Evolutionary conservation across 768 basidiomycete genomes (phyloP), one percentile per base, ranked within the genome.

Genomic region (Tulasnella sp.): DNA sequence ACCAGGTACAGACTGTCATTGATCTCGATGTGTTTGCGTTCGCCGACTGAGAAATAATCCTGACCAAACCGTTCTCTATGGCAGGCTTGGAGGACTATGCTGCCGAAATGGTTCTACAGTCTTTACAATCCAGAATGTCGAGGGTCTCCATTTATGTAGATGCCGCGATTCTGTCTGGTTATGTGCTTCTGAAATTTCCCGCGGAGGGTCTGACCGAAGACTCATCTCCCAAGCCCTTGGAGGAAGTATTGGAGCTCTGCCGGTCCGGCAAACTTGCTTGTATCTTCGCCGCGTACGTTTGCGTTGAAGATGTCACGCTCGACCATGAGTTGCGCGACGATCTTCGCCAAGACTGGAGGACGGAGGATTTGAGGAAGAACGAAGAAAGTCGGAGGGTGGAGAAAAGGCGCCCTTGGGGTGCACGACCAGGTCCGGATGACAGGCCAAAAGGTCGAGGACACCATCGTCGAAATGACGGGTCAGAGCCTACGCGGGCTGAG

Each of bases 1-100:
- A 34, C 64, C 64, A 69, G 64, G 64, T 69, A 31, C 34, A 18
- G 16, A 54, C n/a, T n/a, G 1, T 12, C 24, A 5, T n/a, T 20
- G 6, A n/a, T 54, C n/a, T 22, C 54, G 24, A n/a, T 22, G 24
- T 11, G 64, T 69, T 69, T 64, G 11, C 60, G 60, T 7, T 18
- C 31, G 16, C 60, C 60, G 24, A 31, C 60, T 64, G 28, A 28
- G 60, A 28, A 24, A 37, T 7, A 34, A 69, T 31, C 3, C 28
- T 69, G 64, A 69, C 28, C 31, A 2, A 31, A 37, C 31, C 64
- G 28, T 11, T 69, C 20, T 20, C 76, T 48, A 14, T 20, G 2
- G 12, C 40, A 80, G 79, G 79, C 41, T 34, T 80, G n/a, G 79
- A 80, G 44, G 79, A 80, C 46, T 80, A 80, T 58, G 79, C 79